Conservation (phyloP, 768 basidiomycete genomes). For the Boletus edulis region DNA sequence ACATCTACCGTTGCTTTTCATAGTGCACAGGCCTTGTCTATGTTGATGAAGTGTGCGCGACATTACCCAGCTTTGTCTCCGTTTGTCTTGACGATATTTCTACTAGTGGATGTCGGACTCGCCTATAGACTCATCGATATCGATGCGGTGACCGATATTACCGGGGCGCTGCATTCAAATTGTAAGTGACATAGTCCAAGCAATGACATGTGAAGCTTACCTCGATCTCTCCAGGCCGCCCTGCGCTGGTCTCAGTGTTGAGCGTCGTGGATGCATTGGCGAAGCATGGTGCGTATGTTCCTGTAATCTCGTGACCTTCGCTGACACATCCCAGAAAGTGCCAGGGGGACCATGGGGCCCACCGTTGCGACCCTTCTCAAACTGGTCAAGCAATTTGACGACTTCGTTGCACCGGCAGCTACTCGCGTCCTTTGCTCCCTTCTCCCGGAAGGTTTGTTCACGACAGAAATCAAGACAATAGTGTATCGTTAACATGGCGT, state of each 20-base stretch:
- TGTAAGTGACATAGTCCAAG: slow-evolving; percentile 7
- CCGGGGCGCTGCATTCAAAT: slow-evolving; percentile 11
- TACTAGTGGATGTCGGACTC: slow-evolving; percentile 13
- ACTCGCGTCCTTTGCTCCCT: slow-evolving; percentile 23
- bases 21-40: slow-evolving; percentile 24
- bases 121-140: slow-evolving; percentile 15
- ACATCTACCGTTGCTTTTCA: slow-evolving; percentile 21
- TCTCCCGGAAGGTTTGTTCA: slow-evolving; percentile 20
- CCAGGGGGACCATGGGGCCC: slow-evolving; percentile 6
- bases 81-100: background rate
- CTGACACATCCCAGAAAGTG: background rate
- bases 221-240: slow-evolving; percentile 8
- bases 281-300: slow-evolving; percentile 6
- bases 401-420: slow-evolving; percentile 30
- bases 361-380: slow-evolving; percentile 17
- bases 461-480: background rate
- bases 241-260: slow-evolving; percentile 22
- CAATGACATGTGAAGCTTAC: background rate
- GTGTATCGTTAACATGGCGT: background rate
- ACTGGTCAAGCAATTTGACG: slow-evolving; percentile 21
- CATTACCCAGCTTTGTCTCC: background rate
- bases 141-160: slow-evolving; percentile 16
- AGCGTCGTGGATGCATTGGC: slow-evolving; percentile 19
- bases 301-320: background rate
- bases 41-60: slow-evolving; percentile 23